phyloP scores from a whole-genome alignment of 2,329 filamentous ascomycete species.

The Myrmaecium sp. region DNA sequence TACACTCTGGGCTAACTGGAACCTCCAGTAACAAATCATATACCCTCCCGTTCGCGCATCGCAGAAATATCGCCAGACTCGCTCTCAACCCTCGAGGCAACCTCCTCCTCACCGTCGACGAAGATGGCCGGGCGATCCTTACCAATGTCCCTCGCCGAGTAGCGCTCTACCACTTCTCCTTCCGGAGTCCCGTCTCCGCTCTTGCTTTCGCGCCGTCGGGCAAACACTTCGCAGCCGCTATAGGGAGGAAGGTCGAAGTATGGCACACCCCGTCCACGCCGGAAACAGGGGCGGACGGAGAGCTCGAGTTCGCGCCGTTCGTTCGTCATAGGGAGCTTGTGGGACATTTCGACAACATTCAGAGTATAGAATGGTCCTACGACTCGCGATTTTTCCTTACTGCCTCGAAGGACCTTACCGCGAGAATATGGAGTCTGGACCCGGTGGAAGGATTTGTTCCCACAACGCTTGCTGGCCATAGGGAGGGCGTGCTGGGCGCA shows the following conservation, averaged over 20 bases:
- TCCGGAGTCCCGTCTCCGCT: conserved; percentile 64
- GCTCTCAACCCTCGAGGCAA: conserved; percentile 83
- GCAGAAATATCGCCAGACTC: conserved; percentile 79
- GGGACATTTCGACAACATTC: conserved; percentile 76
- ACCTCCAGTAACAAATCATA: conserved; percentile 60
- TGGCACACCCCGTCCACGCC: conserved; percentile 92
- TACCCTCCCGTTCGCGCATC: conserved; percentile 78
- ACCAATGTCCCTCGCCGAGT: conserved; percentile 79
- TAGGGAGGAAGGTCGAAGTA: conserved; percentile 78
- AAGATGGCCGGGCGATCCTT: conserved; percentile 84
- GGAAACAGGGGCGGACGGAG: conserved; percentile 58
- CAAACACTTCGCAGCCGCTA: conserved; percentile 72
- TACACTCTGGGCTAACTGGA: background rate
- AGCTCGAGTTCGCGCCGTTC: conserved; percentile 89
- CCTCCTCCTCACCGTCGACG: conserved; percentile 80
- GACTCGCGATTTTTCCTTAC: conserved; percentile 93
- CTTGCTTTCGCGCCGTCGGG: conserved; percentile 86
- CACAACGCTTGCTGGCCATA: conserved; percentile 79
- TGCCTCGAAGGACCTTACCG: conserved; percentile 79
- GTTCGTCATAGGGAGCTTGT: conserved; percentile 72
- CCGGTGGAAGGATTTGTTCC: conserved; percentile 76
- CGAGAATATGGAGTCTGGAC: conserved; percentile 86
- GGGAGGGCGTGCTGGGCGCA: conserved; percentile 80
- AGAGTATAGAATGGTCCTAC: conserved; percentile 82
- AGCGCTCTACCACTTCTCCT: conserved; percentile 88